phyloP scores from a whole-genome alignment of 2,329 filamentous ascomycete genomes.

The Colletotrichum costaricense region DNA sequence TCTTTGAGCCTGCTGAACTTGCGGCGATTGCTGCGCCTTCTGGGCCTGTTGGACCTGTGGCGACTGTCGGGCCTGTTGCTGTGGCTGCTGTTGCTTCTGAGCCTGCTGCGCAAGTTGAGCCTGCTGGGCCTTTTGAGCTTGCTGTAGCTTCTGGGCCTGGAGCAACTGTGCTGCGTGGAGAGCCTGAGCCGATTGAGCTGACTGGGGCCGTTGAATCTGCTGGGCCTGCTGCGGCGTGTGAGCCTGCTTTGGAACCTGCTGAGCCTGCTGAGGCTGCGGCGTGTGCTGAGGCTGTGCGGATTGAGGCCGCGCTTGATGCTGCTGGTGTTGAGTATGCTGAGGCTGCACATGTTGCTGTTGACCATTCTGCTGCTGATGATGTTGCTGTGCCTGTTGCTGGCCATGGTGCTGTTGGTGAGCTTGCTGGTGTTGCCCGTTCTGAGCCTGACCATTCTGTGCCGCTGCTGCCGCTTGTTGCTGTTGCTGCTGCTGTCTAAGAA shows the following conservation, averaged over 20 bases:
- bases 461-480: slow-evolving; percentile 49
- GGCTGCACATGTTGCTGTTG: slow-evolving; percentile 24
- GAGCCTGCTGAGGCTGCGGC: slow-evolving; percentile 41
- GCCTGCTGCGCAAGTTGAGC: slow-evolving; percentile 43
- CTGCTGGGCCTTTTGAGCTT: slow-evolving; percentile 38
- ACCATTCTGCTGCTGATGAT: slow-evolving; percentile 31
- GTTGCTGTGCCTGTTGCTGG: slow-evolving; percentile 26
- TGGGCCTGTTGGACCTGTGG: slow-evolving; percentile 14
- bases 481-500: slow-evolving; percentile 68
- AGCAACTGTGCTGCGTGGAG: background rate
- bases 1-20: slow-evolving; percentile 4
- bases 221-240: slow-evolving; percentile 43
- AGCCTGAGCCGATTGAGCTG: slow-evolving; percentile 39
- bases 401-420: slow-evolving; percentile 31
- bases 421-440: slow-evolving; percentile 38
- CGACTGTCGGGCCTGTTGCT: slow-evolving; percentile 45
- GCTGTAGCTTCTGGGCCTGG: slow-evolving; percentile 39
- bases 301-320: slow-evolving; percentile 16
- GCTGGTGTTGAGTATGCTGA: slow-evolving; percentile 13
- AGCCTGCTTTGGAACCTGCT: slow-evolving; percentile 38
- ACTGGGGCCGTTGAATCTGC: slow-evolving; percentile 16
- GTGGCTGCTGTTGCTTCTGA: slow-evolving; percentile 37
- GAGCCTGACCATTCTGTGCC: slow-evolving; percentile 36
- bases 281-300: background rate
- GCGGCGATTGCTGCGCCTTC: background rate